Conservation (phyloP, 768 basidiomycete species). For the Suillus americanus region DNA sequence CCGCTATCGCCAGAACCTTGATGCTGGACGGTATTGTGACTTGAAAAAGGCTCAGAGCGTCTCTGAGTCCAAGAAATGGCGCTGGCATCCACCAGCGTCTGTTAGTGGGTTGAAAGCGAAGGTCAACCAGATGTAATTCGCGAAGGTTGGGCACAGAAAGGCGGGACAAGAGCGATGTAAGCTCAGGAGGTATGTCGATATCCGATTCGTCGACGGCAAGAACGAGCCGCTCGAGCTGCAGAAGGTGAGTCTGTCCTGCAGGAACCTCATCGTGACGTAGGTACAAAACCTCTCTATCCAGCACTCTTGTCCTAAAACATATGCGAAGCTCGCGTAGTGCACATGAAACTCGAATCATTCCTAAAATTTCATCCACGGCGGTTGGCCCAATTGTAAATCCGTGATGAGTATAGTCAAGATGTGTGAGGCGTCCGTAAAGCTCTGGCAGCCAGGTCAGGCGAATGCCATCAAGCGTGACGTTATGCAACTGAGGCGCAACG, state of each 20-base stretch:
- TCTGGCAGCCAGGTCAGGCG: constrained; percentile 62
- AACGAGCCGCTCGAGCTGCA: constrained; percentile 45
- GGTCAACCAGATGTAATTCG: constrained; percentile 48
- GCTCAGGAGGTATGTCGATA: constrained; percentile 64
- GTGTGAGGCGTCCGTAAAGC: constrained; percentile 59
- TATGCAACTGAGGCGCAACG: constrained; percentile 53
- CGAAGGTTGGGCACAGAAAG: constrained; percentile 48
- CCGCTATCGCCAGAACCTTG: constrained; percentile 18
- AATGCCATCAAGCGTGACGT: constrained; percentile 61
- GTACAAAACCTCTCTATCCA: constrained; percentile 17
- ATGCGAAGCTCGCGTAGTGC: constrained; percentile 54
- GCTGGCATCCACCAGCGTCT: background rate
- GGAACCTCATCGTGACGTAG: constrained; percentile 34
- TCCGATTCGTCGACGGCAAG: constrained; percentile 53
- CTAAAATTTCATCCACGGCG: constrained; percentile 56
- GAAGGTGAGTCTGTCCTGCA: constrained; percentile 29
- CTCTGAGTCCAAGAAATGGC: background rate
- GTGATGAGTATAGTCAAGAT: constrained; percentile 72
- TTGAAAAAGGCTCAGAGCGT: background rate
- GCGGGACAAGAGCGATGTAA: constrained; percentile 50
- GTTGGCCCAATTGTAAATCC: constrained; percentile 59
- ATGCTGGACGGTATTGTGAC: constrained; percentile 5
- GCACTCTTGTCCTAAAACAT: constrained; percentile 46
- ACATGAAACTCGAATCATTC: constrained; percentile 55
- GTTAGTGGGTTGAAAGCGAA: constrained; percentile 13